Evolutionary conservation across 805 yeast species (phyloP).

Genomic region (Jamesozyma spencerorum): DNA sequence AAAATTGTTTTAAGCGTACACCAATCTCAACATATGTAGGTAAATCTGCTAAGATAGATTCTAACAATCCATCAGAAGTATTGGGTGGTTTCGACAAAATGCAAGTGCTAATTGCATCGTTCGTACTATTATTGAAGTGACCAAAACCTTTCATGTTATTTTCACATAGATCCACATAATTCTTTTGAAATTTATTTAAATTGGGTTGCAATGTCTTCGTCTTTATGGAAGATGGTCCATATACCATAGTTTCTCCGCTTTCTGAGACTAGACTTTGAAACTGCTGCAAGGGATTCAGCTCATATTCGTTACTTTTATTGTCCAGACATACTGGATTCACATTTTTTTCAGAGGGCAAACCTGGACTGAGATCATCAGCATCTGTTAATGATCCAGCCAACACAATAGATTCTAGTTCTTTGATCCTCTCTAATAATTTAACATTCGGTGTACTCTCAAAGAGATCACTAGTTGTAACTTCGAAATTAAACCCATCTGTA

Average conservation of each 20-base stretch:
- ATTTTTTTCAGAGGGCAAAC: too few relatives aligned
- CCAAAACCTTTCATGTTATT: not conserved
- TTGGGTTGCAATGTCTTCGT: not conserved
- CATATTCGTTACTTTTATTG: too few relatives aligned
- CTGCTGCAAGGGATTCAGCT: too few relatives aligned
- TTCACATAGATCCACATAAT: not conserved
- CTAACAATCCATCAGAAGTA: not conserved
- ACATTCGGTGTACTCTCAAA: not conserved
- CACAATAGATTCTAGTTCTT: not conserved
- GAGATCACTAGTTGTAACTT: not conserved
- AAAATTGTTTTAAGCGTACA: not conserved
- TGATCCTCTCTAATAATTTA: not conserved
- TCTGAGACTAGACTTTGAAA: too few relatives aligned
- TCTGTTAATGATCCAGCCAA: too few relatives aligned
- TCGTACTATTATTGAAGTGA: too few relatives aligned
- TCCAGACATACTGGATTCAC: too few relatives aligned
- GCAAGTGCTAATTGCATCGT: too few relatives aligned
- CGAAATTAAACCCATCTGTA: not conserved
- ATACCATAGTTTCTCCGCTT: too few relatives aligned
- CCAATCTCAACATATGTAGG: not conserved
- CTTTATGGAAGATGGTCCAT: too few relatives aligned
- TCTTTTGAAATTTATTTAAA: not conserved
- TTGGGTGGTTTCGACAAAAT: not conserved
- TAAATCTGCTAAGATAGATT: not conserved
- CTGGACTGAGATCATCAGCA: too few relatives aligned